Base-by-base conservation (phyloP, 345 rosid species). In the Eucalyptus tenuipes region DNA sequence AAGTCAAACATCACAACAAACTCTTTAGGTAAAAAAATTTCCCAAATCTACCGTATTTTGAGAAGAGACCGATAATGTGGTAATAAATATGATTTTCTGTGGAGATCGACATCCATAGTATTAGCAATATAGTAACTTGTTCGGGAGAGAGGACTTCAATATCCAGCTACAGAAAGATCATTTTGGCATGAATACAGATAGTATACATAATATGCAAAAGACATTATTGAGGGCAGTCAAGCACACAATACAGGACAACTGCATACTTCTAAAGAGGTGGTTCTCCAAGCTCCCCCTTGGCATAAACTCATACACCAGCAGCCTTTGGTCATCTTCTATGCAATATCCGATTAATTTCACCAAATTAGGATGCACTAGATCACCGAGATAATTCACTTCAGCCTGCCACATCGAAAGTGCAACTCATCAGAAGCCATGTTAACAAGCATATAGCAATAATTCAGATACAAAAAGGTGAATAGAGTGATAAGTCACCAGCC, bases 381-480 rank as follows among this genome's bases (percentile, higher is more conserved):
- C 94, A 68, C 97, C 94, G 5, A 95, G 97, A 92, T 81, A 95
- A 90, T 93, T 93, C 85, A 95, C 95, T 92, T 95, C 97, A 61
- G 97, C 96, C 97, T 95, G 96, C 90, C 90, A 90, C 86, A 86
- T 49, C 81, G 81, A 88, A 89, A 49, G 79, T 85, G 85, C 90
- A 89, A 49, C 37, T 37, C 37, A 53, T 85, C 87, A 85, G n/a
- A 85, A 48, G 61, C 24, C 53, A 85, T 18, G 87, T 31, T 47
- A 48, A 85, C 37, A 85, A 85, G 87, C 87, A 49, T 49, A 85
- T 49, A 33, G 81, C 44, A 75, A 75, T 49, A 68, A 7, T 79
- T n/a, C n/a, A 80, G 68, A 86, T 11, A 16, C 49, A 90, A 86
- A 40, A 53, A 29, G 44, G 57, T 24, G 52, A 68, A 49, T 48